A percentile compares a stretch with the other conserved stretches of the same genome.
Evolutionary conservation across 768 basidiomycete genomes (phyloP).

Genomic region (Pleurotus eryngii): DNA sequence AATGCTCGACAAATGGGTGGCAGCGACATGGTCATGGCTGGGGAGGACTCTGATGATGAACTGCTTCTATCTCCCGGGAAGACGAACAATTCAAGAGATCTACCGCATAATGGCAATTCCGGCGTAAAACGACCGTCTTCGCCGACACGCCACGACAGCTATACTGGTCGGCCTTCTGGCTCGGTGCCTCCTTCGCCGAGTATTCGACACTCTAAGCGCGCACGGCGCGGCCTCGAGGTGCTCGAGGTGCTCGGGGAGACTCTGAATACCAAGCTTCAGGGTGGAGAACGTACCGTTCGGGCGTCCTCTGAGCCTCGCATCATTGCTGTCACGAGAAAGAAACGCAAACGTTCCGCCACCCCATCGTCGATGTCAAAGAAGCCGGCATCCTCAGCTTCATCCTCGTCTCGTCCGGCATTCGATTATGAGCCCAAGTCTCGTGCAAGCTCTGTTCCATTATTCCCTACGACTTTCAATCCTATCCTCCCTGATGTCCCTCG

Average conservation of each 20-base stretch:
- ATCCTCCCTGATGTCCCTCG: slow-evolving; percentile 30
- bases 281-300: not conserved
- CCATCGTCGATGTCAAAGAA: slow-evolving; percentile 17
- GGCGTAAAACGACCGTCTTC: slow-evolving; percentile 20
- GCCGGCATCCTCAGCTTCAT: slow-evolving; percentile 24
- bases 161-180: slow-evolving; percentile 3
- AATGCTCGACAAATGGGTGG: not conserved
- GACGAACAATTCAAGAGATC: slow-evolving; percentile 13
- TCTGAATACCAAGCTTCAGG: not conserved
- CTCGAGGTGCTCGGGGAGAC: slow-evolving; percentile 8
- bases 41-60: slow-evolving; percentile 42
- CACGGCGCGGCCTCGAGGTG: not conserved
- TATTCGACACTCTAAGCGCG: slow-evolving; percentile 6
- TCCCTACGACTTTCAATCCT: slow-evolving; percentile 21
- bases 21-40: slow-evolving; percentile 7
- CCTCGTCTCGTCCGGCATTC: slow-evolving; percentile 13
- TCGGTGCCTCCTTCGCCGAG: slow-evolving; percentile 12
- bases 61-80: slow-evolving; percentile 43
- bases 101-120: slow-evolving; percentile 37
- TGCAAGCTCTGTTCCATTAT: slow-evolving; percentile 45
- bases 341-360: slow-evolving; percentile 1
- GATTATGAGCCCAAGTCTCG: slow-evolving; percentile 26
- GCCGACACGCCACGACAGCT: slow-evolving; percentile 13
- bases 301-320: slow-evolving; percentile 4
- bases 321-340: not conserved